These are phyloP conservation scores for Yamadazyma taylorii DNA, from an alignment of 1,139 yeast genomes.

Conservation along the genomic window DNA sequence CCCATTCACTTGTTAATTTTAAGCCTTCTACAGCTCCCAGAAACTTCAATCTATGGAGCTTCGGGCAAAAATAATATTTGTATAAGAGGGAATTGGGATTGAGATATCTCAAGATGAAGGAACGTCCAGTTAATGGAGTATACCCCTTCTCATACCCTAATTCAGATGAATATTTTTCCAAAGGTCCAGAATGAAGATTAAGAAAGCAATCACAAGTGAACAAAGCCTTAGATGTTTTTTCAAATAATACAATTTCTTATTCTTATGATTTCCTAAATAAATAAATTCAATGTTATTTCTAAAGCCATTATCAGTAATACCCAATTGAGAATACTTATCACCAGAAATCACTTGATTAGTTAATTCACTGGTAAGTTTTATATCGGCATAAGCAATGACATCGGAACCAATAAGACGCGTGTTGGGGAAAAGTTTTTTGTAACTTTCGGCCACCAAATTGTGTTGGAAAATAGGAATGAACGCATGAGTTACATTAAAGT, in stretches of 20 bases:
- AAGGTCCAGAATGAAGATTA: slow-evolving; percentile 47
- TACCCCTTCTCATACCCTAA: slow-evolving; percentile 34
- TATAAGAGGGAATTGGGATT: slow-evolving; percentile 32
- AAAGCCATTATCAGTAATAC: slow-evolving; percentile 18
- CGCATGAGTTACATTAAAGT: slow-evolving; percentile 36
- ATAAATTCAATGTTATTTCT: slow-evolving; percentile 42
- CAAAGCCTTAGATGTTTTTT: slow-evolving; percentile 38
- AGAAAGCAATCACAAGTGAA: slow-evolving; percentile 52
- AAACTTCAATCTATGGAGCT: slow-evolving; percentile 26
- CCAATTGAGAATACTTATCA: slow-evolving; percentile 14
- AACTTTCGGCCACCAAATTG: slow-evolving; percentile 50
- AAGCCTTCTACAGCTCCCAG: slow-evolving; percentile 22
- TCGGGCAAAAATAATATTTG: slow-evolving; percentile 24
- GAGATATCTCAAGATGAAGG: slow-evolving; percentile 33
- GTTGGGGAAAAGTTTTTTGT: slow-evolving; percentile 46
- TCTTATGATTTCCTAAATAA: slow-evolving; percentile 46
- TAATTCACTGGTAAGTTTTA: slow-evolving; percentile 6
- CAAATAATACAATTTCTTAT: slow-evolving; percentile 50
- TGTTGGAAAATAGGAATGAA: slow-evolving; percentile 55
- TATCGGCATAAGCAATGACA: slow-evolving; percentile 22
- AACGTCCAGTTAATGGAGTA: slow-evolving; percentile 41
- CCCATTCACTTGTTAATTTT: slow-evolving; percentile 31
- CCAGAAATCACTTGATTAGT: slow-evolving; percentile 7
- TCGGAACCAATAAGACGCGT: slow-evolving; percentile 47
- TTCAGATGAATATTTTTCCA: slow-evolving; percentile 44